These are phyloP conservation scores for Debaryomyces subglobosus DNA, from an alignment of 1,139 yeast genomes.

Conservation along the genomic window DNA sequence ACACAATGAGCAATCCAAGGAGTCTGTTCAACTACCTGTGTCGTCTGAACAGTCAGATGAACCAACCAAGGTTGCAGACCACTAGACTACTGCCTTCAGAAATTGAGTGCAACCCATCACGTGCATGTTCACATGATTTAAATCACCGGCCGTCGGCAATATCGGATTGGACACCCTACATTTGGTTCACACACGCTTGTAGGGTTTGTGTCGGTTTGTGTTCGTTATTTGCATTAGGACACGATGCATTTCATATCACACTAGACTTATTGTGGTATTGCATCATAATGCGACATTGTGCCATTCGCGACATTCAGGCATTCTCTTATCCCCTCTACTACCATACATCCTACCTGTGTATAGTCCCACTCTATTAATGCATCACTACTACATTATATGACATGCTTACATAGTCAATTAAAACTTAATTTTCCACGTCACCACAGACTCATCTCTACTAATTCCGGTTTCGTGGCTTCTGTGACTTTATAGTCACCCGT, in stretches of 20 bases:
- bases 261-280: neutral
- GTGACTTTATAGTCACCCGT: too few species aligned
- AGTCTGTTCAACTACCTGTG: neutral
- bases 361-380: neutral
- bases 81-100: neutral
- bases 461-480: too few species aligned
- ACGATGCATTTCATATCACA: neutral
- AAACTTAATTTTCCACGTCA: too few species aligned
- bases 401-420: too few species aligned
- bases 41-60: neutral
- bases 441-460: too few species aligned
- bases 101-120: neutral
- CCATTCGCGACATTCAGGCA: neutral
- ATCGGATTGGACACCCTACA: too few species aligned
- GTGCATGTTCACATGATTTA: neutral
- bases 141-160: too few species aligned
- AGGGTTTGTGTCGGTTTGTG: too few species aligned
- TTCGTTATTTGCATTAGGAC: too few species aligned
- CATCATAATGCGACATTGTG: neutral
- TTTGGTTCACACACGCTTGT: too few species aligned
- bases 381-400: too few species aligned
- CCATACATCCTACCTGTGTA: neutral
- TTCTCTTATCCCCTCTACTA: neutral
- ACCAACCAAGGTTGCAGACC: neutral
- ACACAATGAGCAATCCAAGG: too few species aligned